These are phyloP conservation scores for Gautieria morchelliformis DNA, from an alignment of 768 basidiomycete genomes.

Conservation along the genomic window DNA sequence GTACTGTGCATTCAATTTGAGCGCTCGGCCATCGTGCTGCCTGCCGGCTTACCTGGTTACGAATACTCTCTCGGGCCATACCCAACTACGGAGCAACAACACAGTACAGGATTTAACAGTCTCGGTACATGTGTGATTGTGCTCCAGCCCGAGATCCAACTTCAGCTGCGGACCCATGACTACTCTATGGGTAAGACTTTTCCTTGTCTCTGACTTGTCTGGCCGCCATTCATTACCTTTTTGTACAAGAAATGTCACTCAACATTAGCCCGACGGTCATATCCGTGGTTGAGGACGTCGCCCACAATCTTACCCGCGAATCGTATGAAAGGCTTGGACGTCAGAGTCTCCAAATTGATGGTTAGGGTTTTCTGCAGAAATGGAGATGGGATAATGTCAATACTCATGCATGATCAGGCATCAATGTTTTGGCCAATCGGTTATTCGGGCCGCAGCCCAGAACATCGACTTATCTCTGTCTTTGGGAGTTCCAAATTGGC, in stretches of 20 bases:
- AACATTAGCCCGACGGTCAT: slow-evolving; percentile 58
- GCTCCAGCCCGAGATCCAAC: slow-evolving; percentile 55
- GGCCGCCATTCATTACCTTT: neutral
- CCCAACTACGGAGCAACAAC: slow-evolving; percentile 10
- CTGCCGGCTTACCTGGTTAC: slow-evolving; percentile 59
- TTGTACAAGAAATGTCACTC: slow-evolving; percentile 58
- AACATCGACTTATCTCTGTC: slow-evolving; percentile 78
- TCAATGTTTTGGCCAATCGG: slow-evolving; percentile 75
- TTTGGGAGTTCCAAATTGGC: slow-evolving; percentile 85
- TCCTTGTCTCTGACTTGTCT: neutral
- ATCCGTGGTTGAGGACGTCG: slow-evolving; percentile 31
- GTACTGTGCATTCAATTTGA: slow-evolving; percentile 46
- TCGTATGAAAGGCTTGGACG: slow-evolving; percentile 13
- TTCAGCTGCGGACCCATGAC: slow-evolving; percentile 74
- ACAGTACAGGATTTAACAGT: slow-evolving; percentile 20
- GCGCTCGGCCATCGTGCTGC: slow-evolving; percentile 48
- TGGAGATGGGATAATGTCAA: slow-evolving; percentile 22
- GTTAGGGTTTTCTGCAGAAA: slow-evolving; percentile 34
- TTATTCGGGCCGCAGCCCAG: slow-evolving; percentile 85
- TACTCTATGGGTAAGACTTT: slow-evolving; percentile 68
- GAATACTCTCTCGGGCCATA: slow-evolving; percentile 25
- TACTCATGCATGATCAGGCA: slow-evolving; percentile 32
- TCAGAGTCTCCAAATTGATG: slow-evolving; percentile 19
- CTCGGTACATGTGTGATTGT: slow-evolving; percentile 49
- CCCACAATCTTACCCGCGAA: slow-evolving; percentile 19